Conservation (phyloP, 1,139 yeast species). For the Yamadazyma kanchanaburiensis region DNA sequence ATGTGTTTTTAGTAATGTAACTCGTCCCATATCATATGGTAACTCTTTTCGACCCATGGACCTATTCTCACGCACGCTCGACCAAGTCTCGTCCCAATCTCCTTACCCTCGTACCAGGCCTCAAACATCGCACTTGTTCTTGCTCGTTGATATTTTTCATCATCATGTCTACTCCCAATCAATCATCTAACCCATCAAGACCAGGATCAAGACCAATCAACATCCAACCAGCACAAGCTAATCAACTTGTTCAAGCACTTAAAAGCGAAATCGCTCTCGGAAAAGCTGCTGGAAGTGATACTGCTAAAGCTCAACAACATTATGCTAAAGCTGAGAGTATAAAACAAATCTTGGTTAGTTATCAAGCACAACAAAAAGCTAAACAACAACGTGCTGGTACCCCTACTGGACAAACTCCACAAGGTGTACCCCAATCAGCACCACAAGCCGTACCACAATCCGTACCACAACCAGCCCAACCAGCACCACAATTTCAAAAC, state of each 20-base stretch:
- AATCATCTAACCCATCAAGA: constrained; percentile 4
- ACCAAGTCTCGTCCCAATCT: background rate
- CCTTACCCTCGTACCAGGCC: background rate
- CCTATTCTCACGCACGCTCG: background rate
- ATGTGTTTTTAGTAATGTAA: too few relatives aligned
- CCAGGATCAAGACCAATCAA: constrained; percentile 19
- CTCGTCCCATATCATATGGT: too few relatives aligned
- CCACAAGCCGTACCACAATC: constrained; percentile 1
- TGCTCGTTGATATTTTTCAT: background rate
- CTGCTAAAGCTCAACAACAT: constrained; percentile 70
- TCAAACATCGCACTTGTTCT: background rate
- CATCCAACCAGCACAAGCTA: constrained; percentile 56
- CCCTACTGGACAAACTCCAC: constrained; percentile 1
- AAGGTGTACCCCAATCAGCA: background rate
- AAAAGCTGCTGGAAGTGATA: constrained; percentile 46
- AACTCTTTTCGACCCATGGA: too few relatives aligned
- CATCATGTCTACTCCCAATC: constrained; percentile 10
- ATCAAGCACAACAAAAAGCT: constrained; percentile 39
- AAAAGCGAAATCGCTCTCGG: constrained; percentile 65
- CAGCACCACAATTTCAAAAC: background rate
- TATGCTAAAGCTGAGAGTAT: constrained; percentile 66
- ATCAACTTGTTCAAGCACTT: constrained; percentile 57
- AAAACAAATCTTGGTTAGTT: constrained; percentile 43
- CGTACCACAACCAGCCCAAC: constrained; percentile 2
- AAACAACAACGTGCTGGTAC: constrained; percentile 2